Evolutionary conservation across 139 green algal genomes (phyloP).

Genomic region (Eudorina sp.): DNA sequence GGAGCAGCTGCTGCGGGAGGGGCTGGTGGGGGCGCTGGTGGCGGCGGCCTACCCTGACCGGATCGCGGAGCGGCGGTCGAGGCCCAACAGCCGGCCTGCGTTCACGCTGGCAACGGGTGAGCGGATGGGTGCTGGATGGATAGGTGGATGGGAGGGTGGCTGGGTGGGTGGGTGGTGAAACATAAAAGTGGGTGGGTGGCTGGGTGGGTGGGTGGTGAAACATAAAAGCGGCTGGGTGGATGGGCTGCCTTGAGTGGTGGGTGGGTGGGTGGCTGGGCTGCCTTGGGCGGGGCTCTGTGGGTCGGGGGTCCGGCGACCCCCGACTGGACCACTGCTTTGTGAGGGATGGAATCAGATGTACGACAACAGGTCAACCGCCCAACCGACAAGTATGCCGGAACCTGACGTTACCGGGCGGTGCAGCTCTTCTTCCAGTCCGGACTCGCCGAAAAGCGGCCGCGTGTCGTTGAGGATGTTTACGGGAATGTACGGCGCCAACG

Average conservation of each 20-base stretch:
- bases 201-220: background rate
- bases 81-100: background rate
- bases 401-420: no score
- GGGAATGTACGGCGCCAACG: no score
- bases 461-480: no score
- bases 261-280: background rate
- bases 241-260: background rate
- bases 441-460: no score
- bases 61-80: conserved; percentile 55
- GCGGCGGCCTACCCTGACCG: conserved; percentile 76
- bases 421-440: no score
- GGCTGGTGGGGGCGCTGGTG: conserved; percentile 64
- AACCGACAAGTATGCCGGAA: no score
- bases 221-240: no score
- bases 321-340: no score
- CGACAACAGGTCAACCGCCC: no score
- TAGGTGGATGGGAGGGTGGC: background rate
- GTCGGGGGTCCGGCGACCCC: no score
- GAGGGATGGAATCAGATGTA: no score
- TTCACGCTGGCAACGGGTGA: conserved; percentile 31
- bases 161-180: background rate
- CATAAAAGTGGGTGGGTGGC: background rate
- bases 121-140: background rate
- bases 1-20: conserved; percentile 48
- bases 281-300: background rate